phyloP scores from a whole-genome alignment of 225 moss, liverwort and hornwort genomes.

The Sphagnum contortum region DNA sequence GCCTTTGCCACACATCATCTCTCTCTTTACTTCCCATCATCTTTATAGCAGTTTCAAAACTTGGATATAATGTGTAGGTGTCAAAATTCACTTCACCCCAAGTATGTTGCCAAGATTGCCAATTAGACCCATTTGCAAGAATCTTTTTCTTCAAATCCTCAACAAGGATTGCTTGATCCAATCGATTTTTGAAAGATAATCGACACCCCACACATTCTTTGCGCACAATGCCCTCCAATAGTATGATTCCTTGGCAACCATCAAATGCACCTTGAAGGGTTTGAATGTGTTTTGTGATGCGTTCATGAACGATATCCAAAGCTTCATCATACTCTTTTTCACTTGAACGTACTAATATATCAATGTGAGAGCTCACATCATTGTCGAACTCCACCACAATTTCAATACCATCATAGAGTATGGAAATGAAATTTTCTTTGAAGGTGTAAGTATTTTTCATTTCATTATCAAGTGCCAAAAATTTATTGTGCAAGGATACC shows the following conservation, averaged over 20 bases:
- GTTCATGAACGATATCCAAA: neutral
- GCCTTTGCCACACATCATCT: too few species aligned
- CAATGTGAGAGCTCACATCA: neutral
- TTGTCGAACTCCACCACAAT: neutral
- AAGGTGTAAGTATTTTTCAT: neutral
- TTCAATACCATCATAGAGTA: neutral
- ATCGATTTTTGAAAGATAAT: neutral
- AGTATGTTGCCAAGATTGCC: too few species aligned
- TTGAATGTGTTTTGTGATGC: neutral
- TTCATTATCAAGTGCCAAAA: neutral
- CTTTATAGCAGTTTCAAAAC: too few species aligned
- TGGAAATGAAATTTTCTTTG: neutral
- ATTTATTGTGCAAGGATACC: neutral
- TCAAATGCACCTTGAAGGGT: neutral
- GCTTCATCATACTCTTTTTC: neutral
- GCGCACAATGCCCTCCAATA: neutral
- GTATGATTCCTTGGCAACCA: slow-evolving; percentile 3
- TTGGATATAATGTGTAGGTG: too few species aligned
- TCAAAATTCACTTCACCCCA: too few species aligned
- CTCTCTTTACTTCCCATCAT: too few species aligned
- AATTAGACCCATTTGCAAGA: too few species aligned
- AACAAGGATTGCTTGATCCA: slow-evolving; percentile 1
- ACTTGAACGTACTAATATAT: neutral
- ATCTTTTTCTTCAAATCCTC: neutral
- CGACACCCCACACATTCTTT: neutral